Conservation (phyloP, 1,284 basidiomycete species). For the Ceratobasidium sp. region DNA sequence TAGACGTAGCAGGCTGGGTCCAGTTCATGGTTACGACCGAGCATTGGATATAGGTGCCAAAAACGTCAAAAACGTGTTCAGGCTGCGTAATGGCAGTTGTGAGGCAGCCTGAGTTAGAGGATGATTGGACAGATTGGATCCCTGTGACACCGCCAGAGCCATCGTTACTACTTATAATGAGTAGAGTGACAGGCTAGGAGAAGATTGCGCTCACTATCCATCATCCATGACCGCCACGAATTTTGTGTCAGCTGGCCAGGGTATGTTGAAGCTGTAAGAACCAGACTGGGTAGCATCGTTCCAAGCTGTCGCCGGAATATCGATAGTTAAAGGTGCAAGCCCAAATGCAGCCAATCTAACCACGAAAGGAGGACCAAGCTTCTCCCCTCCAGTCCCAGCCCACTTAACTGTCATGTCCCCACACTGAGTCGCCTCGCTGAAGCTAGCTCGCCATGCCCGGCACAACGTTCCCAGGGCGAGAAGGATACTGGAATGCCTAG, state of each 20-base stretch:
- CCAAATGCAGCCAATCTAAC: conserved; percentile 24
- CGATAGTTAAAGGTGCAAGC: conserved; percentile 25
- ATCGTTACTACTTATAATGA: background rate
- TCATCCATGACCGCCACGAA: conserved; percentile 30
- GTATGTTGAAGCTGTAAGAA: conserved; percentile 23
- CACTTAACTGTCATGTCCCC: conserved; percentile 19
- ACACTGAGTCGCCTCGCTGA: conserved; percentile 21
- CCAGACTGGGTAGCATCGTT: conserved; percentile 6
- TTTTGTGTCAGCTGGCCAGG: conserved; percentile 21
- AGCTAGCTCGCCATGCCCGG: conserved; percentile 19
- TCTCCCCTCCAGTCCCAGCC: conserved; percentile 6
- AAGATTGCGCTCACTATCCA: conserved; percentile 26
- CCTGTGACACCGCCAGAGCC: conserved; percentile 31
- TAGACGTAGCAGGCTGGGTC: conserved; percentile 31
- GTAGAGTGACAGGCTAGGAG: background rate
- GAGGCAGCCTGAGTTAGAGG: conserved; percentile 31
- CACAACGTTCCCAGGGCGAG: conserved; percentile 31
- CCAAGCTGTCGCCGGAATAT: conserved; percentile 23
- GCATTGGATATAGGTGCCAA: conserved; percentile 25
- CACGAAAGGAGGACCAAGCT: conserved; percentile 31
- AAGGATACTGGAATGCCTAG: background rate
- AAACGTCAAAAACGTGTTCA: conserved; percentile 27
- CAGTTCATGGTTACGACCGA: conserved; percentile 34
- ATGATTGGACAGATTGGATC: conserved; percentile 31
- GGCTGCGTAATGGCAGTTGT: conserved; percentile 27